Conservation (phyloP, 1,139 yeast species). For the Debaryomycetaceae sp. region DNA sequence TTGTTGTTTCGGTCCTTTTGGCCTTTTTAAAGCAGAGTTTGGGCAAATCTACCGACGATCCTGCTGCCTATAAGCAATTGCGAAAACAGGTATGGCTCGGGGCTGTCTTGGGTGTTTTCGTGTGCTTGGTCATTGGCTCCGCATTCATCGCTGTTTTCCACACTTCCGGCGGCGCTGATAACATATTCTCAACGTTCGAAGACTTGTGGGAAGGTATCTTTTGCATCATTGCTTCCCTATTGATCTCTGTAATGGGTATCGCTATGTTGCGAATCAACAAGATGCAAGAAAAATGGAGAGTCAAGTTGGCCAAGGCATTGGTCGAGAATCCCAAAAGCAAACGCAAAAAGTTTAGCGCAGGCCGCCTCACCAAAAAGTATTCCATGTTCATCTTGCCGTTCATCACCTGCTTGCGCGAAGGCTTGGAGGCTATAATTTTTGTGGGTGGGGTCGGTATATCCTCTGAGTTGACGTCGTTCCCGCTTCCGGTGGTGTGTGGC, state of each 20-base stretch:
- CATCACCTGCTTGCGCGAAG: slow-evolving; percentile 80
- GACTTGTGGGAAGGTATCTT: slow-evolving; percentile 92
- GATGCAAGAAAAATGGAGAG: slow-evolving; percentile 86
- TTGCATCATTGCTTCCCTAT: slow-evolving; percentile 69
- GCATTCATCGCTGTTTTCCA: slow-evolving; percentile 82
- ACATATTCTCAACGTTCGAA: slow-evolving; percentile 79
- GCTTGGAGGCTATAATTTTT: slow-evolving; percentile 83
- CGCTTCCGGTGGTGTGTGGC: slow-evolving; percentile 74
- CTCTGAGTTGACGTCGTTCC: slow-evolving; percentile 70
- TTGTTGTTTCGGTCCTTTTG: slow-evolving; percentile 13
- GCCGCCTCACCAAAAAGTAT: slow-evolving; percentile 45
- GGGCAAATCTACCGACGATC: slow-evolving; percentile 10
- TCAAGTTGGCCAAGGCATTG: slow-evolving; percentile 72
- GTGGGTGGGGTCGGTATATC: slow-evolving; percentile 84
- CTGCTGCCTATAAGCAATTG: slow-evolving; percentile 10
- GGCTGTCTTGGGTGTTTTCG: slow-evolving; percentile 53
- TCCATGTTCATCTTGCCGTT: slow-evolving; percentile 73
- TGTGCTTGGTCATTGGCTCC: slow-evolving; percentile 73
- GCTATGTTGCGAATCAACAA: slow-evolving; percentile 87
- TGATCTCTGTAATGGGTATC: slow-evolving; percentile 84
- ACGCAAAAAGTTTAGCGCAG: slow-evolving; percentile 22
- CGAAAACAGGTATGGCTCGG: slow-evolving; percentile 72
- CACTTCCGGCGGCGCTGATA: slow-evolving; percentile 45
- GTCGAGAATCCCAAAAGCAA: slow-evolving; percentile 28
- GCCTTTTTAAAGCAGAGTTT: slow-evolving; percentile 14